Evolutionary conservation across 192 early-diverging fungal genomes (phyloP).

Genomic region (Dispira simplex): DNA sequence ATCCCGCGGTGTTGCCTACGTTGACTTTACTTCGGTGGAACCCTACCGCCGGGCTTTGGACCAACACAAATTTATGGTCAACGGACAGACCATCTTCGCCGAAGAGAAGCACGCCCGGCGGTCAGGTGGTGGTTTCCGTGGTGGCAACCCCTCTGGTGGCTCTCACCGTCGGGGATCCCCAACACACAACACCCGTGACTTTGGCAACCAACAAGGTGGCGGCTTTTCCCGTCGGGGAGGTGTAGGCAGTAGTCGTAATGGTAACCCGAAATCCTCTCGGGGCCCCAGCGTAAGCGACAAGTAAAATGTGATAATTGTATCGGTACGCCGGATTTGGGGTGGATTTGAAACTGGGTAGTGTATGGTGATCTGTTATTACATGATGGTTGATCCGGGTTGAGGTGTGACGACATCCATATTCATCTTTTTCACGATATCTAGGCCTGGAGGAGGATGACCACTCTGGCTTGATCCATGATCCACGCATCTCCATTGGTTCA

Average conservation of each 20-base stretch:
- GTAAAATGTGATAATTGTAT: neutral
- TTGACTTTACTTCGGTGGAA: slow-evolving; percentile 49
- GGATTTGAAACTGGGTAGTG: neutral
- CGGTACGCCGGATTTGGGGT: neutral
- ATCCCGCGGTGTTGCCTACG: slow-evolving; percentile 42
- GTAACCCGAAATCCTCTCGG: neutral
- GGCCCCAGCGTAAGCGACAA: neutral
- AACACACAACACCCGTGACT: slow-evolving; percentile 1
- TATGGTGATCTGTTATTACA: neutral
- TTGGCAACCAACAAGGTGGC: neutral
- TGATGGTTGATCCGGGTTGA: neutral
- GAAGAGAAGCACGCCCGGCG: slow-evolving; percentile 25
- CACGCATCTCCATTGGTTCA: too few relatives aligned
- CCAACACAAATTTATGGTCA: slow-evolving; percentile 15
- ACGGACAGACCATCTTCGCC: slow-evolving; percentile 13
- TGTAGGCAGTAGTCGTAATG: neutral
- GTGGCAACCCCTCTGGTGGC: slow-evolving; percentile 3
- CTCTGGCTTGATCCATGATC: too few relatives aligned
- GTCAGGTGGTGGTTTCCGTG: slow-evolving; percentile 19
- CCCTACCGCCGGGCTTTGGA: slow-evolving; percentile 41
- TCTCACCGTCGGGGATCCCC: neutral
- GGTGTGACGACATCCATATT: neutral
- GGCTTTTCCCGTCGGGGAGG: neutral
- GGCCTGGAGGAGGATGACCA: neutral
- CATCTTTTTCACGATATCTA: neutral